Evolutionary conservation across 345 rosid species (phyloP), one percentile per base, ranked within the genome.

Genomic region (Melaleuca alternifolia): DNA sequence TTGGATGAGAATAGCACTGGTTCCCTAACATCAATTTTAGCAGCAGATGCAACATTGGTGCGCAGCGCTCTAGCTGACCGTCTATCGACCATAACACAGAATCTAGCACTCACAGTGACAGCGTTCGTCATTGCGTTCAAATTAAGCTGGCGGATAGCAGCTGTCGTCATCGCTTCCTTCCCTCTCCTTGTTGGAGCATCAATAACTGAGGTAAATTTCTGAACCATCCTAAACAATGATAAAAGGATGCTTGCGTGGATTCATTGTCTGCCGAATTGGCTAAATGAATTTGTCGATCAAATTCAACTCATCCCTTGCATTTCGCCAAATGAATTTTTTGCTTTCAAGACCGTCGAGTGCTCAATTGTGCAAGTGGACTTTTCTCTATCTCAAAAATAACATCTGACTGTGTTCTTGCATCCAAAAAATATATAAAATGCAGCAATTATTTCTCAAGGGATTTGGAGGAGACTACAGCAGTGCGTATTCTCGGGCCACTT

Each of bases 371-470:
- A 51, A 51, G 16, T 16, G 13, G 53, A 75, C 9, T 75, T 75
- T 33, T 37, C 23, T 75, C 53, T 51, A 51, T 51, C 53, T 51
- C 53, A 51, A 51, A 50, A 51, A 13, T 51, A 51, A 51, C 53
- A 51, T 51, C 53, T 51, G 7, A 41, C 3, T 41, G 41, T 41
- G 37, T 75, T 54, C 41, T 86, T 21, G 51, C 57, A 54, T 54
- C 10, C 57, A 24, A 21, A 10, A 57, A 57, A 18, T 33, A 71
- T 41, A 41, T n/a, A 65, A 84, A 90, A 44, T 88, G 56, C 93
- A 94, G 97, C 94, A 94, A 94, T 87, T 96, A 20, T 96, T 95
- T 90, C 91, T 95, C 14, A 94, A 93, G 87, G 99, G 99, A 50
- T 95, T 96, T 14, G 96, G 96, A 83, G 98, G 98, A 88, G 94